phyloP scores from a whole-genome alignment of 352 stramenopile species.

The Phytophthora colocasiae region DNA sequence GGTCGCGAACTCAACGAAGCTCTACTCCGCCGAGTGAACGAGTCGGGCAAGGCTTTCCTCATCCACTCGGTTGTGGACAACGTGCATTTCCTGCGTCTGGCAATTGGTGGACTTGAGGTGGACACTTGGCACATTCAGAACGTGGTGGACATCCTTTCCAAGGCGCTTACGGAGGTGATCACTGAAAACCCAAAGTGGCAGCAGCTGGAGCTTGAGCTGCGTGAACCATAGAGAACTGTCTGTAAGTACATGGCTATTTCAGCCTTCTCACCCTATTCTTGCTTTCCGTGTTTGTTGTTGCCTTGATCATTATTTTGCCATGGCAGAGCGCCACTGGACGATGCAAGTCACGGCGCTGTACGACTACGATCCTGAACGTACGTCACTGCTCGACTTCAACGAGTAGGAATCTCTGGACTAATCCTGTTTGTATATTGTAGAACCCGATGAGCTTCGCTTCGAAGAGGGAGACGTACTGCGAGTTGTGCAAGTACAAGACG shows the following conservation, averaged over 20 bases:
- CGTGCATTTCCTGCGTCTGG: slow-evolving; percentile 60
- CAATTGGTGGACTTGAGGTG: slow-evolving; percentile 57
- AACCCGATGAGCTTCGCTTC: slow-evolving; percentile 65
- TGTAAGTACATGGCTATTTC: slow-evolving; percentile 24
- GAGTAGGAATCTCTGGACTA: background rate
- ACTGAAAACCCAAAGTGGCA: slow-evolving; percentile 45
- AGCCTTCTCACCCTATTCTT: slow-evolving; percentile 23
- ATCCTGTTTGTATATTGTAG: slow-evolving; percentile 27
- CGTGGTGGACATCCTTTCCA: slow-evolving; percentile 43
- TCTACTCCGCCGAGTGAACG: slow-evolving; percentile 64
- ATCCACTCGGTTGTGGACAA: slow-evolving; percentile 72
- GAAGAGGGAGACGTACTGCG: slow-evolving; percentile 50
- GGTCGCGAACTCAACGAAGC: slow-evolving; percentile 53
- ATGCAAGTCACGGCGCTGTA: slow-evolving; percentile 68
- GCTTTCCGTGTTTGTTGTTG: background rate
- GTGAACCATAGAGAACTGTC: background rate
- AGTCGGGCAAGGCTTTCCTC: slow-evolving; percentile 64
- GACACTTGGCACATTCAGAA: slow-evolving; percentile 56
- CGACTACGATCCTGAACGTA: slow-evolving; percentile 74
- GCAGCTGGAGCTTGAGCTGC: slow-evolving; percentile 25
- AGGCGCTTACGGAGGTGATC: slow-evolving; percentile 41
- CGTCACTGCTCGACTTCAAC: background rate
- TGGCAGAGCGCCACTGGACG: slow-evolving; percentile 32
- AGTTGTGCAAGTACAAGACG: slow-evolving; percentile 60
- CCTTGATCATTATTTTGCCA: slow-evolving; percentile 9